phyloP scores from a whole-genome alignment of 768 basidiomycete species.

The Daedaleopsis sinensis region DNA sequence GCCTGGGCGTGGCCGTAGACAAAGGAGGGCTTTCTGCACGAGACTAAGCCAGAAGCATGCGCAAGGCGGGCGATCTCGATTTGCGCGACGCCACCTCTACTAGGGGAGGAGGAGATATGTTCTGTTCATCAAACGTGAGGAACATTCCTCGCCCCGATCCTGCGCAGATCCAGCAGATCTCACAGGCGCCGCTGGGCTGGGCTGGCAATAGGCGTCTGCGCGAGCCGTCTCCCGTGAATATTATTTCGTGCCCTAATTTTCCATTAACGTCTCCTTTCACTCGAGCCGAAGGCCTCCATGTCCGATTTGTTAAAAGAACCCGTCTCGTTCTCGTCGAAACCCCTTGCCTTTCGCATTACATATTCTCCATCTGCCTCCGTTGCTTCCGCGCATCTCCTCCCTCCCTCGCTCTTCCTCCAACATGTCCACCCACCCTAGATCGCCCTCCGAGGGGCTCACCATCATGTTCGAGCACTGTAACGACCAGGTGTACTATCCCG shows the following conservation, averaged over 20 bases:
- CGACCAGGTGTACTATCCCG: background rate
- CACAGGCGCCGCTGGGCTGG: background rate
- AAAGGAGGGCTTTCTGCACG: background rate
- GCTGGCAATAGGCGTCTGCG: background rate
- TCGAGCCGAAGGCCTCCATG: background rate
- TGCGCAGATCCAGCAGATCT: background rate
- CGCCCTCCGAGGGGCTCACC: conserved; percentile 8
- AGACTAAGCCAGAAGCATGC: background rate
- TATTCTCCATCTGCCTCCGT: background rate
- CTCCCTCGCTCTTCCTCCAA: background rate
- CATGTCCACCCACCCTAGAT: background rate
- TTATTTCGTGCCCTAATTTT: background rate
- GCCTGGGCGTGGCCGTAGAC: background rate
- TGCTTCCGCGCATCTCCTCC: background rate
- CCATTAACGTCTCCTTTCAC: background rate
- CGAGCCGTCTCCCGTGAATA: background rate
- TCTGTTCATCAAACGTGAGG: conserved; percentile 8
- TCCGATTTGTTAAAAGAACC: background rate
- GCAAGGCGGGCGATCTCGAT: conserved; percentile 5
- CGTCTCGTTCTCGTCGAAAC: background rate
- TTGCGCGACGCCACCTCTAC: background rate
- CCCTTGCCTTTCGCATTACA: background rate
- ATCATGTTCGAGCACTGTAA: conserved; percentile 20
- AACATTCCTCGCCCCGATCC: conserved; percentile 1
- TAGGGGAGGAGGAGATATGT: background rate